A percentile compares a stretch with the other conserved stretches of the same genome.
Evolutionary conservation across 2,329 filamentous ascomycete species (phyloP).

Genomic region (Zarea fungicola): DNA sequence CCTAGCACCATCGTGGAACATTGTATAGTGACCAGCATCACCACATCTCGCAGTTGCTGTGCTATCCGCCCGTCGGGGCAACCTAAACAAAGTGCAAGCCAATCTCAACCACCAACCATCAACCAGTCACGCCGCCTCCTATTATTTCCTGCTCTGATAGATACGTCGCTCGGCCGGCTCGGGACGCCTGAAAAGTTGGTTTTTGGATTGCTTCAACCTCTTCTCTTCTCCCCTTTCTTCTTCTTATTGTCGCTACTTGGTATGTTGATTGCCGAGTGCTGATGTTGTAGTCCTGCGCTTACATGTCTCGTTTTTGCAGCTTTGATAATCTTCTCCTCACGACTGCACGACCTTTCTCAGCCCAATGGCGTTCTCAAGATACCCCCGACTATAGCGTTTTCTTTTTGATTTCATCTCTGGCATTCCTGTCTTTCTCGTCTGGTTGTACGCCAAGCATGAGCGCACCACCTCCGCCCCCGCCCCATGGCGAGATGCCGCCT

Average conservation of each 20-base stretch:
- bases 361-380: constrained; percentile 27
- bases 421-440: constrained; percentile 1
- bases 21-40: not conserved
- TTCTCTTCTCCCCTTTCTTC: not conserved
- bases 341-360: constrained; percentile 16
- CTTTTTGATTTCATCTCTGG: constrained; percentile 2
- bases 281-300: no score
- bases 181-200: not conserved
- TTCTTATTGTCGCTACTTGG: not conserved
- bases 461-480: constrained; percentile 73
- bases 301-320: no score
- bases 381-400: constrained; percentile 18
- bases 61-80: constrained; percentile 13
- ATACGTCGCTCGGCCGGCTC: not conserved
- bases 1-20: not conserved
- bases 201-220: not conserved
- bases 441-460: constrained; percentile 33
- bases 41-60: not conserved
- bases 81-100: constrained; percentile 6
- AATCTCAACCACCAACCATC: not conserved
- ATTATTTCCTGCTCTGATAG: not conserved
- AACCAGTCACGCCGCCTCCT: not conserved
- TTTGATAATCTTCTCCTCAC: constrained; percentile 16
- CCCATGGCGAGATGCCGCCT: constrained; percentile 75
- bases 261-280: not conserved